Conservation (phyloP, 495 filamentous ascomycete genomes). For the Podospora tetraspora region DNA sequence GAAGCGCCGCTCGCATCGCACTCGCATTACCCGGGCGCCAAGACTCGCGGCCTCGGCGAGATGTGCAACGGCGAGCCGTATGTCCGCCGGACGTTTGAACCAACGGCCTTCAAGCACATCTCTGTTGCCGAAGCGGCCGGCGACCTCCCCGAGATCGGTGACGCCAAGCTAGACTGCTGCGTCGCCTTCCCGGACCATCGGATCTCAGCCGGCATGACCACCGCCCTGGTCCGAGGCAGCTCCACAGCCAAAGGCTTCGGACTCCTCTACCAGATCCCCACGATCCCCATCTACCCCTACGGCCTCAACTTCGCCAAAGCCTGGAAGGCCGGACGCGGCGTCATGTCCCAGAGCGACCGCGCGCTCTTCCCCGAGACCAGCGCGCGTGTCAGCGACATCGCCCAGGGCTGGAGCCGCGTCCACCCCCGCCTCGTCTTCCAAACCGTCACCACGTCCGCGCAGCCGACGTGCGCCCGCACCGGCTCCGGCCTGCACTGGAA, state of each 20-base stretch:
- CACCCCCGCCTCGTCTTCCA: constrained; percentile 45
- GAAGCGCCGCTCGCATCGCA: constrained; percentile 56
- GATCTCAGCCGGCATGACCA: constrained; percentile 28
- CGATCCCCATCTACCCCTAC: constrained; percentile 41
- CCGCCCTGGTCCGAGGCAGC: constrained; percentile 6
- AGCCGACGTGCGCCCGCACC: constrained; percentile 42
- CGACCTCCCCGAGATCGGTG: constrained; percentile 57
- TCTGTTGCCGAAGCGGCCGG: constrained; percentile 44
- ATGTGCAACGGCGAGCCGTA: constrained; percentile 57
- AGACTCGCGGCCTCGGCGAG: constrained; percentile 43
- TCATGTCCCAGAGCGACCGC: constrained; percentile 36
- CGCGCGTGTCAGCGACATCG: neutral
- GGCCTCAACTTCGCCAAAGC: constrained; percentile 45
- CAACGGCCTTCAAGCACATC: constrained; percentile 53
- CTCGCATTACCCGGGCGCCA: constrained; percentile 41
- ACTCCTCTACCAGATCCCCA: constrained; percentile 20
- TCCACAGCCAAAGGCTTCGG: neutral
- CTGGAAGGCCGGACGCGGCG: constrained; percentile 32
- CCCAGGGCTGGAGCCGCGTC: constrained; percentile 49
- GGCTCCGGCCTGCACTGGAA: constrained; percentile 56
- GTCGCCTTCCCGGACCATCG: constrained; percentile 62
- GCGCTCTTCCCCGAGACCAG: constrained; percentile 24
- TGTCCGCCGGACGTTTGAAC: constrained; percentile 43
- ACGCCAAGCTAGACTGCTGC: constrained; percentile 49
- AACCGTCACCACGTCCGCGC: constrained; percentile 50